These are phyloP conservation scores for Trichoderma erinaceum DNA, from an alignment of 495 filamentous ascomycete genomes.

Conservation along the genomic window DNA sequence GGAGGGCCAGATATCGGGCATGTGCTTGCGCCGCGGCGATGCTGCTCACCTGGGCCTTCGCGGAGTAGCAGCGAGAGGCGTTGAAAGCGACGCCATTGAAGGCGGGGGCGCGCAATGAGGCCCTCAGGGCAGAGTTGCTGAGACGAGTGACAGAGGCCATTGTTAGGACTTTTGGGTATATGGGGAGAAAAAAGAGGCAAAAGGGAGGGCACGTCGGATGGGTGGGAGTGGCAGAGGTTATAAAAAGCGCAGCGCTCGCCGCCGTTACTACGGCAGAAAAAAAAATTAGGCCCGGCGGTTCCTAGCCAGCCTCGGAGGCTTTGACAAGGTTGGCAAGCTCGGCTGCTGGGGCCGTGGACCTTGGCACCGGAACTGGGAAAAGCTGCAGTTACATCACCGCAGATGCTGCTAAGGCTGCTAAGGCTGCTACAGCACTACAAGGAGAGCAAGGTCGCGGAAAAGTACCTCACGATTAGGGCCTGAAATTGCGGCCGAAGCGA, in stretches of 20 bases:
- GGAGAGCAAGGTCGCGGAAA: not conserved
- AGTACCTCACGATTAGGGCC: not conserved
- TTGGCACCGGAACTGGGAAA: not conserved
- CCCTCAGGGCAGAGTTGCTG: conserved; percentile 66
- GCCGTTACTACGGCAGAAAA: conserved; percentile 5
- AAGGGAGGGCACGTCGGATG: conserved; percentile 30
- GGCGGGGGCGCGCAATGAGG: conserved; percentile 57
- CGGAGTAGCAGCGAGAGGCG: conserved; percentile 81
- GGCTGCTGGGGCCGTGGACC: not conserved
- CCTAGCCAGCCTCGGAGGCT: conserved; percentile 7
- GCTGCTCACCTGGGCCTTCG: conserved; percentile 72
- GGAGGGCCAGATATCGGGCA: not conserved
- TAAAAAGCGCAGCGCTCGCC: conserved; percentile 14
- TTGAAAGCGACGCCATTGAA: conserved; percentile 63
- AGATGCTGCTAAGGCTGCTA: not conserved
- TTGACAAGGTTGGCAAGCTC: not conserved
- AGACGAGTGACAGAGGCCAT: conserved; percentile 81
- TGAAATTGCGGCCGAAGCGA: not conserved
- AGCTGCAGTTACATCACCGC: conserved; percentile 3
- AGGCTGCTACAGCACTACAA: not conserved
- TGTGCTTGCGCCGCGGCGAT: not conserved
- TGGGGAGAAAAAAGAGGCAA: conserved; percentile 30
- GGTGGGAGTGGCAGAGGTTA: conserved; percentile 16
- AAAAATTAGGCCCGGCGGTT: conserved; percentile 19
- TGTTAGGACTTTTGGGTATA: conserved; percentile 25